phyloP scores from a whole-genome alignment of 176 grass and related monocot genomes.

The Carex pumila region DNA sequence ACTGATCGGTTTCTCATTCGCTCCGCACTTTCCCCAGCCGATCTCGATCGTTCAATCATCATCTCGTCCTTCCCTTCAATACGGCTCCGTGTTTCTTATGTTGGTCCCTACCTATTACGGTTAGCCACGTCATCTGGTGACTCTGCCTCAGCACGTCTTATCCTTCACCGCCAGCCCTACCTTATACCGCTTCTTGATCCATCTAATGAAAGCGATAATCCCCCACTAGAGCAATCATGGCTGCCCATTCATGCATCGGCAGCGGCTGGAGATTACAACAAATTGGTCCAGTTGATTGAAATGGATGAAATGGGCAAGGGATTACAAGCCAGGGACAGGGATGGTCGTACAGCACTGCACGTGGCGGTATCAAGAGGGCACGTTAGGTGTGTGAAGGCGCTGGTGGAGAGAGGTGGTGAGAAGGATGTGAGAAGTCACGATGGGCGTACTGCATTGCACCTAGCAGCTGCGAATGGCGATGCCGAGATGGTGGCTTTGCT shows the following conservation, averaged over 20 bases:
- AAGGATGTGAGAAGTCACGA: constrained; percentile 39
- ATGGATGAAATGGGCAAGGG: neutral
- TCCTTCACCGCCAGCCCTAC: constrained; percentile 66
- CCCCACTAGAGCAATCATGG: constrained; percentile 33
- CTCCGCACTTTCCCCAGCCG: constrained; percentile 52
- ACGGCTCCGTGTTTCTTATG: constrained; percentile 67
- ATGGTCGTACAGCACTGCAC: constrained; percentile 33
- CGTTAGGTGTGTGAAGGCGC: constrained; percentile 18
- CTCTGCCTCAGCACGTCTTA: constrained; percentile 42
- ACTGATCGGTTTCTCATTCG: constrained; percentile 87
- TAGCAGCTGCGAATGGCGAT: constrained; percentile 44
- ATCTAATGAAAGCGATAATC: neutral
- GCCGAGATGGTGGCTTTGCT: constrained; percentile 42
- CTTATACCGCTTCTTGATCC: constrained; percentile 47
- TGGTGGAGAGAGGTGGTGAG: constrained; percentile 38
- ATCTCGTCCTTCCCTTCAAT: constrained; percentile 11
- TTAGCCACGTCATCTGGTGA: constrained; percentile 40
- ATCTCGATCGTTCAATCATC: neutral
- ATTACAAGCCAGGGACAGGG: constrained; percentile 22
- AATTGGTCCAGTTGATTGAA: constrained; percentile 6
- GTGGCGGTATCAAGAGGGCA: constrained; percentile 39
- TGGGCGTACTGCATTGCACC: constrained; percentile 52
- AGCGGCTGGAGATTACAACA: constrained; percentile 38
- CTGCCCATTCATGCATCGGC: constrained; percentile 49
- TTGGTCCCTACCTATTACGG: constrained; percentile 58